Evolutionary conservation across 2,329 filamentous ascomycete genomes (phyloP), one percentile per base, ranked within the genome.

Genomic region (Cercospora zeina): DNA sequence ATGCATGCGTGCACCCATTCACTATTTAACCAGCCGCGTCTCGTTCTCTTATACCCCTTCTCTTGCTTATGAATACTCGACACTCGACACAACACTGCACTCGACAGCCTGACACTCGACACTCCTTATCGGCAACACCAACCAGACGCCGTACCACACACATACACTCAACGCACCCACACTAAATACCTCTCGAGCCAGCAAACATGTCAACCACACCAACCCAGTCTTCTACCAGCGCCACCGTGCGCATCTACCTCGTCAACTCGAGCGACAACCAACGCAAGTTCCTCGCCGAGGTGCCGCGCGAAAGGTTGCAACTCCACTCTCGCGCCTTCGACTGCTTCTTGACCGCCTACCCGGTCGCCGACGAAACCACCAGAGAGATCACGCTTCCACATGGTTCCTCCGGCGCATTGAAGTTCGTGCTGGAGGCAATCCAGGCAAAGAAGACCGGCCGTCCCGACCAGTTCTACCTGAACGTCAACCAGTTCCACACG

Each of bases 211-310:
- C 49, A 19, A 16, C 13, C n/a, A 7, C 27, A 2, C 4, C n/a
- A 10, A 14, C 14, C n/a, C 49, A 1, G 1, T 13, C 49, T 9
- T 16, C 14, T 16, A 14, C 1, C 14, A 16, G 16, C 49, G 49
- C 49, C 27, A 34, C 11, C 49, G 49, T 53, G 4, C 49, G 49
- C 49, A 34, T 53, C 49, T 53, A n/a, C n/a, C 49, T 53, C 30
- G 9, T 53, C n/a, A 30, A 53, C 49, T 53, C 30, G 11, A 4
- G 1, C 30, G 49, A 53, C 16, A 7, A 13, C n/a, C 30, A 14
- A 8, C 49, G 4, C 1, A 31, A 34, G 27, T 53, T 53, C 30
- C 6, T 53, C 0, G 4, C 16, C 8, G 49, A 33, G n/a, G 19
- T 53, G 27, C 49, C 16, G n/a, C 49, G 49, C 49, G 27, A 21